Evolutionary conservation across 2,329 filamentous ascomycete species (phyloP), one percentile per base, ranked within the genome.

Genomic region (Phaeoacremonium minimum): DNA sequence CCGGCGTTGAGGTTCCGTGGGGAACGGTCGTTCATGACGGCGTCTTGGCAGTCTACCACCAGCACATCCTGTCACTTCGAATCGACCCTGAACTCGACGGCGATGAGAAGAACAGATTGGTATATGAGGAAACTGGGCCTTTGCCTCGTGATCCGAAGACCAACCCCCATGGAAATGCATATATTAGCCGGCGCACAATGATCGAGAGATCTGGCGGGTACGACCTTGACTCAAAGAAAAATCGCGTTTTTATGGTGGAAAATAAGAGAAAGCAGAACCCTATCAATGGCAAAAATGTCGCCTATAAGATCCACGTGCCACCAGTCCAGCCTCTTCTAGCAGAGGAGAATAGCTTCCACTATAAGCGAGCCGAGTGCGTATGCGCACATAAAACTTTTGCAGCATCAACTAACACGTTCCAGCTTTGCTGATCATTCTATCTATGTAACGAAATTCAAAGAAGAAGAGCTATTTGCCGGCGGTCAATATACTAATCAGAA

Each of bases 41-140:
- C 3, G 75, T 77, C 1, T 61, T 87, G 20, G 83, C 81, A 3
- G 66, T 69, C 1, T 79, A 85, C 58, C 85, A 89, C 51, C 85
- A 90, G 53, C 85, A 89, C 58, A 84, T 88, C 55, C 87, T 90
- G 61, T 80, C 74, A 4, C 66, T 82, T 5, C 73, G 78, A 7
- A 64, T 83, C 11, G 78, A 83, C 49, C 77, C 78, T n/a, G 74
- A 73, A 45, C 63, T 80, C 33, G 76, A 76, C 40, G 77, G 78
- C 0, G 66, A 69, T 41, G 58, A n/a, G n/a, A n/a, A 61, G 15
- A 79, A 80, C 49, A 61, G 68, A 1, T 55, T 80, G 17, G 67
- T 75, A 32, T 77, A 83, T 52, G 71, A 77, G 38, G 76, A 80
- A 48, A 74, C 73, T 4, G 70, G 77, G 35, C 60, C 73, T 16